Evolutionary conservation across 1,139 yeast genomes (phyloP).

Genomic region (Wickerhamiella infanticola): DNA sequence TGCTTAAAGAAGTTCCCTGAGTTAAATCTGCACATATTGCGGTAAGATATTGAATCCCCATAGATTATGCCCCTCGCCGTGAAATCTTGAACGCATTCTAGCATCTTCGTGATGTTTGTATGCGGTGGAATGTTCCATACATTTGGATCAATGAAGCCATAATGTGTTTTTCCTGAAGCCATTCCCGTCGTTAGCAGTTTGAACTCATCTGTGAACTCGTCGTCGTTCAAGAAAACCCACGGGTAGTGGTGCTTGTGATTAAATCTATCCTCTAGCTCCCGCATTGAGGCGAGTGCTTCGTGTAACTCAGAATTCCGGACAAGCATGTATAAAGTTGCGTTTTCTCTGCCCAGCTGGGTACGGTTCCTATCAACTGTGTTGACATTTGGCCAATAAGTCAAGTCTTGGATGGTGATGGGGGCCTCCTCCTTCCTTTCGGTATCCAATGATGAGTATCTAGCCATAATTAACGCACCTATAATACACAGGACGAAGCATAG

Average conservation of each 20-base stretch:
- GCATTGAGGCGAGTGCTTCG: slow-evolving; percentile 48
- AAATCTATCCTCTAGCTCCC: slow-evolving; percentile 46
- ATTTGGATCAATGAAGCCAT: slow-evolving; percentile 49
- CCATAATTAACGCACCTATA: no score
- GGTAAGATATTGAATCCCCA: slow-evolving; percentile 63
- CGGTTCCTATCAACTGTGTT: slow-evolving; percentile 16
- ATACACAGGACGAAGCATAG: no score
- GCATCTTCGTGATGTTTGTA: slow-evolving; percentile 30
- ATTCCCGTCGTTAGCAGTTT: slow-evolving; percentile 48
- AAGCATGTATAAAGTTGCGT: slow-evolving; percentile 56
- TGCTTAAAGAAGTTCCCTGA: slow-evolving; percentile 74
- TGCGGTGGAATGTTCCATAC: slow-evolving; percentile 56
- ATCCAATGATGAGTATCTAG: no score
- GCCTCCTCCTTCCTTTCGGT: no score
- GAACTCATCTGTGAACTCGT: slow-evolving; percentile 56
- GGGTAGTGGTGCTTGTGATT: slow-evolving; percentile 43
- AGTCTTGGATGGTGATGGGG: slow-evolving; percentile 6
- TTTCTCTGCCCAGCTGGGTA: slow-evolving; percentile 32
- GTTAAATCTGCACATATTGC: slow-evolving; percentile 72
- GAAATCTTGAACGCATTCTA: slow-evolving; percentile 38
- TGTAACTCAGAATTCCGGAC: slow-evolving; percentile 53
- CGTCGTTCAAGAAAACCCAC: slow-evolving; percentile 83
- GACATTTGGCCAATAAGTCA: slow-evolving; percentile 15
- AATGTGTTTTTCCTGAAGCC: slow-evolving; percentile 71
- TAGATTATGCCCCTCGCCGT: slow-evolving; percentile 50